Evolutionary conservation across 495 filamentous ascomycete species (phyloP), one percentile per base, ranked within the genome.

Genomic region (Clavariopsis aquatica): DNA sequence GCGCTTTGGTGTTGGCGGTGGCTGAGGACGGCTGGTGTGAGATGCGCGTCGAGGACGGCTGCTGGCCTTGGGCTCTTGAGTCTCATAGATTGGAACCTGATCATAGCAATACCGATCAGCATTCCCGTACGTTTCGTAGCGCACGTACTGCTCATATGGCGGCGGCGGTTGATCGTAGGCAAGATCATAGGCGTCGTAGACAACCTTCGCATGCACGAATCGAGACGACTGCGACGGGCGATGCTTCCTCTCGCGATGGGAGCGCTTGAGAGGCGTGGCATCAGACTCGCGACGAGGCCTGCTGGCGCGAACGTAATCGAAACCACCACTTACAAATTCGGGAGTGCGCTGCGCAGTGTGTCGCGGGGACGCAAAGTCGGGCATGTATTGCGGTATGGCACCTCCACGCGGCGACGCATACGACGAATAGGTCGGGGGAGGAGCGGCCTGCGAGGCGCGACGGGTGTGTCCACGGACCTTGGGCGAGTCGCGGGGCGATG

Each of bases 291-390:
- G 73, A 26, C 69, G 71, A 47, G 49, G 70, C 61, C 69, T 66
- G 27, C 56, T 69, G 20, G 68, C 63, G 52, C 70, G 68, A 61
- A 36, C 63, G 62, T 69, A 69, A 71, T 69, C 71, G 67, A 70
- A 73, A 71, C 56, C 64, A 71, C 56, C 64, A 75, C 74, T 77
- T 77, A 77, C 75, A 76, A 75, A 73, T 63, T 77, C 74, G 72
- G 71, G 56, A 27, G 71, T 72, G 34, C 74, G 75, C 71, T 72
- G 74, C 19, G 72, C 71, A 43, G 74, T 72, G 69, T 74, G 68
- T 53, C 69, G 57, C 61, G 75, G 65, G 10, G 72, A 68, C 29
- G 69, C 56, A 57, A 74, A 77, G 29, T 64, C 72, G 17, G 47
- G 46, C n/a, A 59, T 43, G 57, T 69, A 72, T 31, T 71, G 64